Conservation (phyloP, 1,284 basidiomycete species). For the Anthracocystis setariae region DNA sequence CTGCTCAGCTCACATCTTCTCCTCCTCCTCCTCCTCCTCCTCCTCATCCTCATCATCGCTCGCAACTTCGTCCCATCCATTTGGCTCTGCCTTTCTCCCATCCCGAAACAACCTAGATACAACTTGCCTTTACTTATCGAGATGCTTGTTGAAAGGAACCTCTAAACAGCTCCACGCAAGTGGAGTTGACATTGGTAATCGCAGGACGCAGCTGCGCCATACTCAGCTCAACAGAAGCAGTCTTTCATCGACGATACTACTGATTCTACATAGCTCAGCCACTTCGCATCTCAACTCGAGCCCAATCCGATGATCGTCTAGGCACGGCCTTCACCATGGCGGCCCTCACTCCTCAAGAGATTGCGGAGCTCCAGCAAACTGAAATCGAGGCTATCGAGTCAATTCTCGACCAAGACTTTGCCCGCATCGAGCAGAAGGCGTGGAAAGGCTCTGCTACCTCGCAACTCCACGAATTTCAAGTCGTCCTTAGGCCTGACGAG, state of each 20-base stretch:
- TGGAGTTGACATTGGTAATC: constrained; percentile 31
- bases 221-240: constrained; percentile 1
- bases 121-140: constrained; percentile 7
- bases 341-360: constrained; percentile 45
- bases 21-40: neutral
- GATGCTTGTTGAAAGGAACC: constrained; percentile 24
- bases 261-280: neutral
- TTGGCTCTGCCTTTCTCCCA: too few species aligned
- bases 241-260: neutral
- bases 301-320: constrained; percentile 15
- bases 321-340: constrained; percentile 15
- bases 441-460: constrained; percentile 48
- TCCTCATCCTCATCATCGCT: neutral
- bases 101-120: neutral
- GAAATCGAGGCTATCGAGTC: constrained; percentile 61
- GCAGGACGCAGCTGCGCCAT: constrained; percentile 11
- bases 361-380: constrained; percentile 55
- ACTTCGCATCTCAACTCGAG: constrained; percentile 11
- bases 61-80: too few species aligned
- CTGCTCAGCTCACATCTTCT: neutral
- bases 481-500: constrained; percentile 56
- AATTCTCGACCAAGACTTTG: constrained; percentile 61
- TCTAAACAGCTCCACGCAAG: constrained; percentile 45
- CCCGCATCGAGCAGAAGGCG: constrained; percentile 43
- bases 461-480: constrained; percentile 52